These are phyloP conservation scores for Arthrobotrys sphaeroides DNA, from an alignment of 2,329 filamentous ascomycete genomes.

Conservation along the genomic window DNA sequence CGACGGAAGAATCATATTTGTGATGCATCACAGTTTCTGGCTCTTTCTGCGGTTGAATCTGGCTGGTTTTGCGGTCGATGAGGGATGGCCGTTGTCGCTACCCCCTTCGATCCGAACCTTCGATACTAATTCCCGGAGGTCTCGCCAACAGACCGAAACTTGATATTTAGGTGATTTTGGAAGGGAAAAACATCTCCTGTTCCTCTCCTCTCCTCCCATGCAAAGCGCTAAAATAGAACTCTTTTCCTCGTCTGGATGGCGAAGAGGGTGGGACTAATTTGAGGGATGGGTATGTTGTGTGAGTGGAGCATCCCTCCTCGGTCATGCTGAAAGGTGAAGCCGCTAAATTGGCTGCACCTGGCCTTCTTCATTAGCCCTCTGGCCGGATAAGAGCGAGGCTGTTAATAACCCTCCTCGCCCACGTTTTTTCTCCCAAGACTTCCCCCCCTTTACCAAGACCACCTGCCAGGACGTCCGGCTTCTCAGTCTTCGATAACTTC, in stretches of 20 bases:
- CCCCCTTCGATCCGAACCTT: background rate
- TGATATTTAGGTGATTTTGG: background rate
- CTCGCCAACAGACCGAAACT: constrained; percentile 1
- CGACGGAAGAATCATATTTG: background rate
- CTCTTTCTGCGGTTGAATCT: background rate
- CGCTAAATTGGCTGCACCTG: constrained; percentile 41
- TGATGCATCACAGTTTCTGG: background rate
- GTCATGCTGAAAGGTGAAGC: background rate
- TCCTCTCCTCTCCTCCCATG: background rate
- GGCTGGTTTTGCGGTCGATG: background rate
- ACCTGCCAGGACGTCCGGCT: constrained; percentile 19
- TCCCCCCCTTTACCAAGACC: constrained; percentile 47
- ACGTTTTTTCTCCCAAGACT: constrained; percentile 48
- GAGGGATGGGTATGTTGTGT: constrained; percentile 7
- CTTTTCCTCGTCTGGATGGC: constrained; percentile 6
- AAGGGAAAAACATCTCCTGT: background rate
- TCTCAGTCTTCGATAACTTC: constrained; percentile 26
- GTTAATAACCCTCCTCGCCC: constrained; percentile 34
- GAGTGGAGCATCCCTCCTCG: constrained; percentile 32
- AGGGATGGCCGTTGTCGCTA: background rate
- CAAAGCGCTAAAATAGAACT: constrained; percentile 2
- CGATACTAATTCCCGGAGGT: background rate
- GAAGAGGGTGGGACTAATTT: constrained; percentile 4
- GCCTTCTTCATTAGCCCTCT: constrained; percentile 25
- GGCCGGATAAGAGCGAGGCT: constrained; percentile 35